Base-by-base conservation (phyloP, 2,329 filamentous ascomycete genomes). In the Teratosphaeriaceae sp. region DNA sequence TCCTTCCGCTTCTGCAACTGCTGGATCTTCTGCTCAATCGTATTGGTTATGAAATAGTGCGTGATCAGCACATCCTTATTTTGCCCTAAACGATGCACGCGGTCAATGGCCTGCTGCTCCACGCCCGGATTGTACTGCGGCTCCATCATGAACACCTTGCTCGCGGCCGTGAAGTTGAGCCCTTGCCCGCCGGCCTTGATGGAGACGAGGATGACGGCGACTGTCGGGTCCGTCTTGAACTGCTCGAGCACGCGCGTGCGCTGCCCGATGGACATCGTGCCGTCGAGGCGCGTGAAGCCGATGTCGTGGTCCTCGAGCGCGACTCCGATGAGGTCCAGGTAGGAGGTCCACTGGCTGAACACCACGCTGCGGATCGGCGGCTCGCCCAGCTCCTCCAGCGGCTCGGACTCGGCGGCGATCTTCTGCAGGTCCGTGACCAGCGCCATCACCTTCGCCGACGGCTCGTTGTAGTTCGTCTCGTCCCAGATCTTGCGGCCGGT, bases 51-150 rank as follows among this genome's bases (percentile, higher is more conserved):
- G 45, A 98, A 84, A 59, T 97, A 97, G 21, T 92, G 74, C 54
- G 83, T 83, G 0, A 98, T 89, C 43, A 80, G 79, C 2, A 98
- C 92, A 57, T 90, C 85, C 13, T 80, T 76, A 38, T 85, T 81
- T 64, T 98, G 92, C 0, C 92, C 92, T 86, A 98, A 96, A 7
- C 92, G 80, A 69, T 98, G 92, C 24, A 98, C 88, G 1, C 92
- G 86, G 68, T 98, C 92, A 58, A 98, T 97, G 7, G 92, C 92
- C 66, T 98, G 92, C 4, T 89, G 88, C 66, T 98, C 92, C 11
- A 97, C 83, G 0, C 92, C 89, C 65, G 90, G 98, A 60, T 86
- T 94, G 92, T 92, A 98, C 92, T 92, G 98, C 0, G 92, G 92
- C 65, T 98, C 92, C 92, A 98, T 97, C 85, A 98, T 94, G 69